phyloP scores from a whole-genome alignment of 2,329 filamentous ascomycete species.

The Xylariomycetidae sp. region DNA sequence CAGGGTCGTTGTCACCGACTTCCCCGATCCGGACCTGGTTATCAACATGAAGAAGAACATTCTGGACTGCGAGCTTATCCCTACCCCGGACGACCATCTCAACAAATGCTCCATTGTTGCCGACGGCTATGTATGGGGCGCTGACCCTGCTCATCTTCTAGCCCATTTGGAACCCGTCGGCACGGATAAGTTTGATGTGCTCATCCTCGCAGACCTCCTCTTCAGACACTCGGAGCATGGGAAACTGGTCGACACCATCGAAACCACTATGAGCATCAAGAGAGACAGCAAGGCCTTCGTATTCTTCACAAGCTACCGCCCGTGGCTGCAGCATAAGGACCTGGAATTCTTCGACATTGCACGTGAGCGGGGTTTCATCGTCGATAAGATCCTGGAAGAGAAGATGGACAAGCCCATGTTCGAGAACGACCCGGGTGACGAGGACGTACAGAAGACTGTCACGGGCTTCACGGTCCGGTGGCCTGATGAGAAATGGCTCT shows the following conservation, averaged over 20 bases:
- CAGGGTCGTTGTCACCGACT: constrained; percentile 77
- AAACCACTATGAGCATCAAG: constrained; percentile 54
- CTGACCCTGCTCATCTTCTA: constrained; percentile 51
- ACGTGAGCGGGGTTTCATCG: constrained; percentile 61
- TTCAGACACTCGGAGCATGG: constrained; percentile 87
- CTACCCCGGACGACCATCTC: constrained; percentile 12
- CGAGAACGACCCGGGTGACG: constrained; percentile 79
- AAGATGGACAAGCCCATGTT: constrained; percentile 84
- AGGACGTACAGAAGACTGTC: constrained; percentile 74
- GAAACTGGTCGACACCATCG: constrained; percentile 68
- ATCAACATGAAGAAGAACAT: constrained; percentile 75
- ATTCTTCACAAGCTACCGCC: constrained; percentile 91
- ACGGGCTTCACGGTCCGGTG: constrained; percentile 71
- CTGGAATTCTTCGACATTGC: constrained; percentile 80
- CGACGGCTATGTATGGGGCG: constrained; percentile 81
- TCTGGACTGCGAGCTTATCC: constrained; percentile 41
- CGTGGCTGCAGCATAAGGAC: constrained; percentile 82
- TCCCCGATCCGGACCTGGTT: constrained; percentile 78
- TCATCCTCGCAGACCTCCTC: constrained; percentile 82
- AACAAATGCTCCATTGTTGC: constrained; percentile 42
- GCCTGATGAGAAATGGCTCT: constrained; percentile 36
- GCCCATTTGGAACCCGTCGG: constrained; percentile 42
- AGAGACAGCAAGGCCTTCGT: constrained; percentile 63
- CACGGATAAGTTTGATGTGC: constrained; percentile 60
- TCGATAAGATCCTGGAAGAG: constrained; percentile 75